Conservation (phyloP, 176 grass and related monocot genomes). For the Oryza longistaminata region DNA sequence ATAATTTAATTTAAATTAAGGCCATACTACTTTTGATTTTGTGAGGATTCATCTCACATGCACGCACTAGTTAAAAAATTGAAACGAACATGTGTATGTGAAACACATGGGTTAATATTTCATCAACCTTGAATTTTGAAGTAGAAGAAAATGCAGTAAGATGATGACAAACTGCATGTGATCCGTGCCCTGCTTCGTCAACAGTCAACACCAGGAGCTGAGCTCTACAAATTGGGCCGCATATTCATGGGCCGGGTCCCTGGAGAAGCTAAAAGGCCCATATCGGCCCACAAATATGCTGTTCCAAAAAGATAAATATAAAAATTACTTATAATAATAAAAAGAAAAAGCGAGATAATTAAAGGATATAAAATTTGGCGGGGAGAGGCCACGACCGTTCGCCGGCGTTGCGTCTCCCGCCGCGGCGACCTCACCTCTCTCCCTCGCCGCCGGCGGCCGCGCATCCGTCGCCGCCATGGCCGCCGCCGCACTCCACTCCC, state of each 20-base stretch:
- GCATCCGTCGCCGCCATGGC: background rate
- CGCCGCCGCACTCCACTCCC: background rate
- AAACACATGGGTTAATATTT: background rate
- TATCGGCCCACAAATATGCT: background rate
- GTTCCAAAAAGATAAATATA: background rate
- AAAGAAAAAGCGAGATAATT: background rate
- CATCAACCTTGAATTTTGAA: background rate
- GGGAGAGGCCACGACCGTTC: background rate
- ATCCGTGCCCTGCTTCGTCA: no score
- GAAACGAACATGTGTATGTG: background rate
- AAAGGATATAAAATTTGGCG: slow-evolving; percentile 33
- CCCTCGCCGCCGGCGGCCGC: background rate
- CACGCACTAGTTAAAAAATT: background rate
- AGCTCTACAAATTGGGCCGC: no score
- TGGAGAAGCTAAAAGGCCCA: background rate
- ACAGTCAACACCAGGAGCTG: no score
- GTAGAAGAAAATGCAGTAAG: background rate
- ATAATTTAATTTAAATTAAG: no score
- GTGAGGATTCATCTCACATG: background rate
- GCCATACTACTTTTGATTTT: background rate
- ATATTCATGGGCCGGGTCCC: no score
- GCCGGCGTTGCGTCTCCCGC: background rate
- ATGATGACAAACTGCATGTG: background rate
- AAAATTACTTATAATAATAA: no score
- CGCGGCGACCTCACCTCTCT: background rate